Conservation (phyloP, 2,329 filamentous ascomycete genomes). For the Calonectria hongkongensis region DNA sequence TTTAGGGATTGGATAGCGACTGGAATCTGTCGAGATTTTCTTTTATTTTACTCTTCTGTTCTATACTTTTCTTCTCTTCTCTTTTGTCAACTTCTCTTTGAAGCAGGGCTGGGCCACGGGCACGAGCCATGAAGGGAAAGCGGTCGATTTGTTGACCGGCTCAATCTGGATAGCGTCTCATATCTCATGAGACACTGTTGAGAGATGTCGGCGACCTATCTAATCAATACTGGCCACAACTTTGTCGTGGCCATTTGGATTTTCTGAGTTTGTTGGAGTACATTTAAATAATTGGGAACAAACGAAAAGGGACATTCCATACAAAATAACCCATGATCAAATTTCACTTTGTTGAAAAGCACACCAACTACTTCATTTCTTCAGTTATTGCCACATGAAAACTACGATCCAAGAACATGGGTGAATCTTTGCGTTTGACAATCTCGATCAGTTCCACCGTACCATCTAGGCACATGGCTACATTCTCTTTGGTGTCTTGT, state of each 20-base stretch:
- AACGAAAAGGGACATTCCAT: slow-evolving; percentile 39
- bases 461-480: too few species aligned
- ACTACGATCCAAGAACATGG: too few species aligned
- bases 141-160: slow-evolving; percentile 28
- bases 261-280: slow-evolving; percentile 35
- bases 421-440: too few species aligned
- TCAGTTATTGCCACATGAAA: too few species aligned
- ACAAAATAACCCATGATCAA: slow-evolving; percentile 41
- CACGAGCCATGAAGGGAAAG: neutral
- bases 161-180: slow-evolving; percentile 6
- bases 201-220: slow-evolving; percentile 21
- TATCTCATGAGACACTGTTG: neutral
- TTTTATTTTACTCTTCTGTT: slow-evolving; percentile 40
- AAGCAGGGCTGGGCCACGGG: neutral
- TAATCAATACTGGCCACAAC: slow-evolving; percentile 36
- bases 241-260: slow-evolving; percentile 31
- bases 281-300: slow-evolving; percentile 42
- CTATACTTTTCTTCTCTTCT: slow-evolving; percentile 24
- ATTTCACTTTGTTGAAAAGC: slow-evolving; percentile 12
- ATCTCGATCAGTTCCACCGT: too few species aligned
- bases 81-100: slow-evolving; percentile 7
- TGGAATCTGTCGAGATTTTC: slow-evolving; percentile 41
- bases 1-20: slow-evolving; percentile 41
- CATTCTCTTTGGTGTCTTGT: too few species aligned
- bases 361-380: too few species aligned